phyloP scores from a whole-genome alignment of 139 green algal genomes.

The Volvox reticuliferus region DNA sequence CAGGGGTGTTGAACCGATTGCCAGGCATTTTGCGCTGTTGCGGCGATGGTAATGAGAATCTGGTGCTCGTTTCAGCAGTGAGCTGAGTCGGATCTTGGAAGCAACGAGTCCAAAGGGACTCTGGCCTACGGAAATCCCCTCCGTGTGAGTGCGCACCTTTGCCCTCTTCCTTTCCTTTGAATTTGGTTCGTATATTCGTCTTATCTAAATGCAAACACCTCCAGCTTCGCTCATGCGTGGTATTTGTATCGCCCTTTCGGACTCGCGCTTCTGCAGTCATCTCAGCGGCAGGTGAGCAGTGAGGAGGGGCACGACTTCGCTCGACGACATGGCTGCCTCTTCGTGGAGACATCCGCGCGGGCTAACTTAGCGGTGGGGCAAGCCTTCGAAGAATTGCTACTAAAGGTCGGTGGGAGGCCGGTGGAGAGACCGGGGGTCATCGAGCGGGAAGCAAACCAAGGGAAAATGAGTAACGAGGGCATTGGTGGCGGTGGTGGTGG shows the following conservation, averaged over 20 bases:
- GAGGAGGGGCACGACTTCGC: conserved; percentile 88
- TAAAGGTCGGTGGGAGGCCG: not conserved
- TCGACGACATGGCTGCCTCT: conserved; percentile 86
- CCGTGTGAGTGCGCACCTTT: no score
- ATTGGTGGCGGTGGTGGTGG: not conserved
- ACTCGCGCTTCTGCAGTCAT: not conserved
- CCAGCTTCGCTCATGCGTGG: not conserved
- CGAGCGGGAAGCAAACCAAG: no score
- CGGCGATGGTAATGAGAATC: not conserved
- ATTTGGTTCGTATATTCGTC: not conserved
- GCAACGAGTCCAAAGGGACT: no score
- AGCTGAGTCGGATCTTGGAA: not conserved
- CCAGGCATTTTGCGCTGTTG: not conserved
- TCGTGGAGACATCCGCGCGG: conserved; percentile 95
- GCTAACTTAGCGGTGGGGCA: conserved; percentile 79
- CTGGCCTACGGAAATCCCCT: no score
- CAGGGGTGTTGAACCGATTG: not conserved
- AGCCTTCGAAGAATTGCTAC: conserved; percentile 20
- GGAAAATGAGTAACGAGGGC: not conserved
- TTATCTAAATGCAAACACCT: not conserved
- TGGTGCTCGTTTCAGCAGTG: not conserved
- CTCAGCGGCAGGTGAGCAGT: conserved; percentile 76
- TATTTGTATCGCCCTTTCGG: no score
- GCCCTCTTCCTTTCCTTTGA: no score
- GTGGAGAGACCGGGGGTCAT: not conserved